These are phyloP conservation scores for Neophaeococcomyces aloes DNA, from an alignment of 2,329 filamentous ascomycete genomes.

Conservation along the genomic window DNA sequence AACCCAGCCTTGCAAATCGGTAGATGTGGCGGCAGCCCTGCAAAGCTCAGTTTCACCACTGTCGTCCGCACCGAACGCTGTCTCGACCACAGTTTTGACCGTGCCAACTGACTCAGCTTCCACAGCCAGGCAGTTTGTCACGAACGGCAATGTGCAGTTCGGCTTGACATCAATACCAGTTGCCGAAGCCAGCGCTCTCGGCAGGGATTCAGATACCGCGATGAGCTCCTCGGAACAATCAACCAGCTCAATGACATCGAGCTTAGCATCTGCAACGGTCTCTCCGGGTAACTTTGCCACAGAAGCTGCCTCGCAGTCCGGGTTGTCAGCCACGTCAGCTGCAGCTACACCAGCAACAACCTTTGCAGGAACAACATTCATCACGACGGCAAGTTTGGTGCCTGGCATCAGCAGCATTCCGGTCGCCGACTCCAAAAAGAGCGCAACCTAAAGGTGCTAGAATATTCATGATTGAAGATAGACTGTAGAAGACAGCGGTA, in stretches of 20 bases:
- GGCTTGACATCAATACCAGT: conserved; percentile 19
- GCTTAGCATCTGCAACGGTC: neutral
- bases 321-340: neutral
- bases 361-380: conserved; percentile 3
- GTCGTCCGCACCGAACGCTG: neutral
- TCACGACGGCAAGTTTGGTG: conserved; percentile 1
- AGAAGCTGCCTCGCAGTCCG: neutral
- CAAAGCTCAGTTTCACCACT: conserved; percentile 6
- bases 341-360: neutral
- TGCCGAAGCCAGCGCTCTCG: conserved; percentile 12
- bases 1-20: conserved; percentile 12
- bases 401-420: conserved; percentile 3
- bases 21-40: conserved; percentile 14
- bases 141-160: conserved; percentile 10
- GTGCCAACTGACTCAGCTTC: neutral
- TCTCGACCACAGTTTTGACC: conserved; percentile 6
- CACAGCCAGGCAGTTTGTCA: conserved; percentile 6
- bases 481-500: neutral
- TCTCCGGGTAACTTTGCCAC: neutral
- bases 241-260: no score
- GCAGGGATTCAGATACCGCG: neutral
- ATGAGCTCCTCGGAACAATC: neutral
- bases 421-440: neutral
- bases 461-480: neutral
- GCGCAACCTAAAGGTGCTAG: neutral